A percentile compares a stretch with the other conserved stretches of the same genome.
phyloP scores from a whole-genome alignment of 2,329 filamentous ascomycete species.

The Sclerotinia subarctica region DNA sequence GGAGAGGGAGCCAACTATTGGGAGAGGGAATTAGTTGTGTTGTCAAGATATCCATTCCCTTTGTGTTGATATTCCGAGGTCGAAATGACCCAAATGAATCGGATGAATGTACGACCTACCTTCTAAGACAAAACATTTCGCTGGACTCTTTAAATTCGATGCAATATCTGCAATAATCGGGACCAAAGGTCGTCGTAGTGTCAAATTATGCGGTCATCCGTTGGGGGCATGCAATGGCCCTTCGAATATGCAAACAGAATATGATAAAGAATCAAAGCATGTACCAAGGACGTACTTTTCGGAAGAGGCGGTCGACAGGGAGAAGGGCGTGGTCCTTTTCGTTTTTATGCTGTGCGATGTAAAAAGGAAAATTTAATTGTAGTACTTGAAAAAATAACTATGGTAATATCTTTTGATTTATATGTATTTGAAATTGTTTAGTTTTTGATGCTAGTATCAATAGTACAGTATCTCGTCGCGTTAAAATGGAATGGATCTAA shows the following conservation, averaged over 20 bases:
- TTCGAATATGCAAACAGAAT: conserved; percentile 10
- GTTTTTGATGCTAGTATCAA: neutral
- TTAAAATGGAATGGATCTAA: neutral
- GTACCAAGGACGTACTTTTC: neutral
- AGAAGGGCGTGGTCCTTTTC: neutral
- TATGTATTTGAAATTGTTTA: neutral
- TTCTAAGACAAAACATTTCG: conserved; percentile 61
- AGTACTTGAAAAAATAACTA: neutral
- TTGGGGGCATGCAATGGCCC: conserved; percentile 9
- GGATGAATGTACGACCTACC: conserved; percentile 41
- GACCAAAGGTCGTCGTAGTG: conserved; percentile 18
- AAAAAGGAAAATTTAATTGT: neutral
- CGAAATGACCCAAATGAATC: neutral
- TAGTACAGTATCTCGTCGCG: neutral
- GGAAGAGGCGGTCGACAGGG: neutral
- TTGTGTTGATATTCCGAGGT: neutral
- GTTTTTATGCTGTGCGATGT: neutral
- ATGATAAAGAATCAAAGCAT: conserved; percentile 3
- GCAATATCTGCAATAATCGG: neutral
- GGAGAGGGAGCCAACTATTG: conserved; percentile 75
- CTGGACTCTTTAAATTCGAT: neutral
- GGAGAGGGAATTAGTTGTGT: conserved; percentile 17
- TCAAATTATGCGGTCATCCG: conserved; percentile 31
- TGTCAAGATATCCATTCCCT: neutral
- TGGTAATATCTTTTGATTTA: neutral